phyloP scores from a whole-genome alignment of 495 filamentous ascomycete species.

The Aspergillus olivimuriae region DNA sequence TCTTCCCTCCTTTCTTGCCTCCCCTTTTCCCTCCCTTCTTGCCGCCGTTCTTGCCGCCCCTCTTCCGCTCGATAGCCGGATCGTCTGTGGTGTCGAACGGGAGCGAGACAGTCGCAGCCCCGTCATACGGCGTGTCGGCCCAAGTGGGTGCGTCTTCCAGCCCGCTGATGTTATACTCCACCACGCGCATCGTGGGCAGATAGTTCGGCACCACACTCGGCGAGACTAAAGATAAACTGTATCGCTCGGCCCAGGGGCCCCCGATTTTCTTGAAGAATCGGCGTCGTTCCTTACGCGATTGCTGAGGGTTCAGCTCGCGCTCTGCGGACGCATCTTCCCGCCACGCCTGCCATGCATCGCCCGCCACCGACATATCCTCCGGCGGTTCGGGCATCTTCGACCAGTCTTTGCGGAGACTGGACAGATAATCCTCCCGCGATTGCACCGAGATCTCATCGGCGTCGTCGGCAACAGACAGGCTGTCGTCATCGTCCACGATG shows the following conservation, averaged over 20 bases:
- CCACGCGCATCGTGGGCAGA: slow-evolving; percentile 77
- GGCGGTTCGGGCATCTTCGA: slow-evolving; percentile 61
- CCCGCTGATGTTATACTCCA: slow-evolving; percentile 91
- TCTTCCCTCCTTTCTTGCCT: slow-evolving; percentile 45
- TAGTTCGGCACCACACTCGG: slow-evolving; percentile 91
- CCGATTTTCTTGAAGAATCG: slow-evolving; percentile 63
- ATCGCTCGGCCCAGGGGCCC: slow-evolving; percentile 78
- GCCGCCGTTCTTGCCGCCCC: slow-evolving; percentile 47
- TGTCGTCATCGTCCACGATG: slow-evolving; percentile 22
- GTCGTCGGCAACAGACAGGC: not conserved
- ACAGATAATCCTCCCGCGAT: slow-evolving; percentile 71
- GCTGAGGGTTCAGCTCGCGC: too few relatives aligned
- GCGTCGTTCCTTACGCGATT: slow-evolving; percentile 42
- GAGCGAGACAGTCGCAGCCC: not conserved
- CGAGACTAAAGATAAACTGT: slow-evolving; percentile 67
- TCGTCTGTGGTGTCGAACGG: too few relatives aligned
- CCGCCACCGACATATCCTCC: slow-evolving; percentile 10
- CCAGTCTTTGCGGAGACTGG: slow-evolving; percentile 73
- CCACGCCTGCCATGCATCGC: slow-evolving; percentile 13
- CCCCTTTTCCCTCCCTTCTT: slow-evolving; percentile 48
- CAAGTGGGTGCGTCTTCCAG: slow-evolving; percentile 49
- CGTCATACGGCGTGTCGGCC: slow-evolving; percentile 21
- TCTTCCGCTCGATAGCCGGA: slow-evolving; percentile 3
- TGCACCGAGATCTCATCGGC: slow-evolving; percentile 43
- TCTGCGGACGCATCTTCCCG: slow-evolving; percentile 8